Base-by-base conservation (phyloP, 306 rosid genomes). In the Ochetophila trinervis region DNA sequence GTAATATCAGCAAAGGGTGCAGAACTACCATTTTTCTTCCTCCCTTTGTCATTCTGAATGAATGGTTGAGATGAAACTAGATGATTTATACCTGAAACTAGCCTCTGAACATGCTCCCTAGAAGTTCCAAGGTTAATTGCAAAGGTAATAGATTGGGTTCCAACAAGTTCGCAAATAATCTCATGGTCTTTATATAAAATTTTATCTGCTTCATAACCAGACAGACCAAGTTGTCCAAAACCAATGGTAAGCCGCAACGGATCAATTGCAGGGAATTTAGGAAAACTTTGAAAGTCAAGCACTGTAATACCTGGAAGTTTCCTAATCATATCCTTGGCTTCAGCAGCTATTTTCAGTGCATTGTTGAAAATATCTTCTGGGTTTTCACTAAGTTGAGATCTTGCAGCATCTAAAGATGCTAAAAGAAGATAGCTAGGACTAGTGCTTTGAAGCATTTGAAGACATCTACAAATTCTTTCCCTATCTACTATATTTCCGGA, bases 361-460 rank as follows among this genome's bases (percentile, higher is more conserved):
- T 67, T 73, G 53, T 77, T 80, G 71, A 91, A 91, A 58, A 80
- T 55, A 42, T 36, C 62, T 68, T 77, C 85, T 15, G 76, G 92
- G 60, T 86, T 69, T 74, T 82, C 83, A 69, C 83, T 80, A 69
- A 91, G 83, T 77, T 88, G 96, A 74, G 91, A 88, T 80, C 95
- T 77, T 15, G 98, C 90, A 53, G 98, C 96, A 80, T 91, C 96
- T 17, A 91, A 64, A 51, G 98, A 91, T 63, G 96, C 95, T 74
- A 91, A 72, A 72, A 91, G 96, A 66, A 91, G 79, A 83, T 80
- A 83, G 66, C 96, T 91, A 64, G 98, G 98, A 70, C 98, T 91
- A 34, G 88, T 83, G 61, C 87, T 82, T 85, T 91, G 98, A 72
- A 91, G 92, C 57, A 82, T 82, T 80, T 87, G 96, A 53, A 91